Conservation (phyloP, 371 early-diverging fungal species). For the Fennellomyces sp. region DNA sequence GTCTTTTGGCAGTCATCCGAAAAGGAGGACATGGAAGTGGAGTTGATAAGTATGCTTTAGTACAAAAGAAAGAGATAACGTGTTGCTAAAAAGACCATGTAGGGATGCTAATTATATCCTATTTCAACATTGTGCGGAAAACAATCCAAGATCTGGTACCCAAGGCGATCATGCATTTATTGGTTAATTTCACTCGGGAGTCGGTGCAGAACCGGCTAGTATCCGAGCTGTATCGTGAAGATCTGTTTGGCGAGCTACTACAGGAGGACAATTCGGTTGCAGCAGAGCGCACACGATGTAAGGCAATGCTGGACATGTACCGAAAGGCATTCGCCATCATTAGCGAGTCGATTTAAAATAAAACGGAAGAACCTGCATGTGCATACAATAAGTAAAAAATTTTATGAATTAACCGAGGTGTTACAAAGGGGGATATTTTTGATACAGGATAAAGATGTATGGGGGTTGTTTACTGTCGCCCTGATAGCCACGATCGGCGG, state of each 20-base stretch:
- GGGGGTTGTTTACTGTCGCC: background rate
- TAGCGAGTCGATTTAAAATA: constrained; percentile 66
- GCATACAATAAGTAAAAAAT: background rate
- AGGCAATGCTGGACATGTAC: constrained; percentile 78
- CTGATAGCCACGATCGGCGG: background rate
- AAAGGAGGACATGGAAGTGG: constrained; percentile 81
- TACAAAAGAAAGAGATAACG: background rate
- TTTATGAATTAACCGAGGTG: too few relatives aligned
- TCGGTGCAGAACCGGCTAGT: constrained; percentile 85
- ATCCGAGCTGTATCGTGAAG: constrained; percentile 79
- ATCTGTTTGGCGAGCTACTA: constrained; percentile 71
- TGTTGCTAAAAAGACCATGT: background rate
- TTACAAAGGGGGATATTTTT: too few relatives aligned
- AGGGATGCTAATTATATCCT: constrained; percentile 78
- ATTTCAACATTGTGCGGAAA: constrained; percentile 86
- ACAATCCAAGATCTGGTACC: constrained; percentile 90
- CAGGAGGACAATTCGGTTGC: constrained; percentile 78
- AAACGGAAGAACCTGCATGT: background rate
- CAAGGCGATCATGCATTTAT: constrained; percentile 89
- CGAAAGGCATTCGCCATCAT: constrained; percentile 79
- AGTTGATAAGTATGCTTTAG: constrained; percentile 81
- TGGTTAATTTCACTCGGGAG: constrained; percentile 80
- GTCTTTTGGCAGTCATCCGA: constrained; percentile 41
- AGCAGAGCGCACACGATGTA: constrained; percentile 78
- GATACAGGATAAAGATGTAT: too few relatives aligned